A percentile compares a stretch with the other conserved stretches of the same genome.
Evolutionary conservation across 306 rosid genomes (phyloP).

Genomic region (Mimosa pudica): DNA sequence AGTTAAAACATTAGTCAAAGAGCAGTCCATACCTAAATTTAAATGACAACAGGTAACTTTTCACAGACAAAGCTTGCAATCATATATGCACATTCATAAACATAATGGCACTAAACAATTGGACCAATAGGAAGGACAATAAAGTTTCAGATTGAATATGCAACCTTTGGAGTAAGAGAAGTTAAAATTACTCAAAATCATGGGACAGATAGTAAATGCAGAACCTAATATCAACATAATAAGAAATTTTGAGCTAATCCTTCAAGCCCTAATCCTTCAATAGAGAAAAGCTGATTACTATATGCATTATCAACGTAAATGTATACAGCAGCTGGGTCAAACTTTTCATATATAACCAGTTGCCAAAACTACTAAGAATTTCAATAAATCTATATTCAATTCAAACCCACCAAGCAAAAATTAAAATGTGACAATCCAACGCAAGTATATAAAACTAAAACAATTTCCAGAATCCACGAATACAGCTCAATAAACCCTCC

Average conservation of each 20-base stretch:
- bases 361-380: constrained; percentile 22
- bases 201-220: background rate
- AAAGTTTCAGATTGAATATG: background rate
- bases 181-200: background rate
- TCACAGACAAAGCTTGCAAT: constrained; percentile 9
- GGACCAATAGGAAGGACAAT: background rate
- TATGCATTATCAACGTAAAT: background rate
- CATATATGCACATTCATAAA: background rate
- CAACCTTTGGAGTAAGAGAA: background rate
- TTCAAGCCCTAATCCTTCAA: constrained; percentile 13
- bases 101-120: background rate
- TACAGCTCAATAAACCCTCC: background rate
- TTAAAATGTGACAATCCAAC: constrained; percentile 1
- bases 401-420: constrained; percentile 2
- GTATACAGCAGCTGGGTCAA: constrained; percentile 12
- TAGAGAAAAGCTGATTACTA: constrained; percentile 13
- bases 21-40: background rate
- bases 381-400: background rate
- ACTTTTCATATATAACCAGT: constrained; percentile 12
- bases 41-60: constrained; percentile 12
- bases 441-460: constrained; percentile 1
- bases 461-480: background rate
- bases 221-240: background rate
- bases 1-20: constrained; percentile 27
- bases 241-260: background rate